Base-by-base conservation (phyloP, 2,329 filamentous ascomycete genomes). In the Fusarium nanum region DNA sequence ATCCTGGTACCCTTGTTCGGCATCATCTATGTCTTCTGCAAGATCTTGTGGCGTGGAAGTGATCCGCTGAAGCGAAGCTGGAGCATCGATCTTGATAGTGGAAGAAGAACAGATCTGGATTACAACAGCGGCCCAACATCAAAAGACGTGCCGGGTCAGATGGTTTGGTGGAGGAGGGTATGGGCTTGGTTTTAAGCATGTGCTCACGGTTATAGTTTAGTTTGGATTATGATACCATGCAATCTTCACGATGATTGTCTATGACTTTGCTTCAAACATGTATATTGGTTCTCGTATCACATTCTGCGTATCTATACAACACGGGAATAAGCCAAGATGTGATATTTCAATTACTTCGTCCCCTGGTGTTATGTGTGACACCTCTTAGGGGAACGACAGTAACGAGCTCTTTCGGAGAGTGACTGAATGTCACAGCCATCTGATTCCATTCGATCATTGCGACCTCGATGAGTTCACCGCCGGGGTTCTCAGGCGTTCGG, bases 1-100 rank as follows among this genome's bases (percentile, higher is more conserved):
- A 87, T 91, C 57, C 76, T 91, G 25, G 74, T 91, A 30, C 87
- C 87, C 3, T 78, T 91, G 0, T 91, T 90, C 68, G 83, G 80
- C 2, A 60, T 90, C 44, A 89, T 90, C 18, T 90, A 86, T 68
- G 64, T 84, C 2, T 81, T 73, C 2, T 88, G 87, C 73, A 90
- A 90, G 75, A 54, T 88, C 7, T 78, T 81, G 42, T 87, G 86
- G 78, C 73, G 78, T 27, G 71, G 76, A n/a, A 83, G 82, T 64
- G 89, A 88, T 3, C 81, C 76, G 9, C 79, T 84, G 59, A 85
- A 86, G 82, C 76, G 81, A 7, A 76, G 81, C 8, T 77, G 83
- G 56, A 86, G 88, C 56, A 84, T 89, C 25, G 87, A 90, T 72
- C 79, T 90, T 44, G 83, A 85, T 49, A 84, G 85, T 3, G 88